Percentiles rank a stretch among this genome's conserved stretches.
Conservation (phyloP, 306 rosid species). For the Dalbergia oliveri region DNA sequence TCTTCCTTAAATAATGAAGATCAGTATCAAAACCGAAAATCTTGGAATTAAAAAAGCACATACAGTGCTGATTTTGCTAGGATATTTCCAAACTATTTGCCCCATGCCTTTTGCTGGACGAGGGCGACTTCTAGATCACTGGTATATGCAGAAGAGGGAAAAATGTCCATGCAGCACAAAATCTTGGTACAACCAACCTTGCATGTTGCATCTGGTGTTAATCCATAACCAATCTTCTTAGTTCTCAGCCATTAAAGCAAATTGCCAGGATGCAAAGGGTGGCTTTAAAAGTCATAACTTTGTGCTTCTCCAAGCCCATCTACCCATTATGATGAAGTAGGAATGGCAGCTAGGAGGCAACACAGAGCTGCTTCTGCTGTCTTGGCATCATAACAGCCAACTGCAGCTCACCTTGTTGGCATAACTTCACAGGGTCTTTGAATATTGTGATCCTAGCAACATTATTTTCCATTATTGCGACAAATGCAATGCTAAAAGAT, state of each 20-base stretch:
- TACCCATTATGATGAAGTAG: neutral
- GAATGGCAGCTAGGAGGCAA: constrained; percentile 52
- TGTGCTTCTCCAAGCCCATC: constrained; percentile 14
- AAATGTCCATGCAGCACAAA: neutral
- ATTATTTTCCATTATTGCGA: constrained; percentile 58
- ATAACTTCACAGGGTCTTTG: constrained; percentile 74
- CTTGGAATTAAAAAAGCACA: neutral
- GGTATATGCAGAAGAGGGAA: neutral
- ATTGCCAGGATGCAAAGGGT: constrained; percentile 19
- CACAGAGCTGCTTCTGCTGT: constrained; percentile 54
- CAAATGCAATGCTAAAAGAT: constrained; percentile 81
- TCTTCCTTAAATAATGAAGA: neutral
- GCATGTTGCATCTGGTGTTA: neutral
- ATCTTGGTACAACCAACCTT: neutral
- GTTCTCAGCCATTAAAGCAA: neutral
- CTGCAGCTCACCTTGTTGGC: constrained; percentile 70
- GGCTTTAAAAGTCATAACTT: neutral
- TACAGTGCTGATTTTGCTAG: neutral
- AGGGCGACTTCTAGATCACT: neutral
- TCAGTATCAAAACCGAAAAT: neutral
- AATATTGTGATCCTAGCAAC: constrained; percentile 63
- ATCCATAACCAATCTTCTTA: constrained; percentile 10
- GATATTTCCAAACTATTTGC: neutral
- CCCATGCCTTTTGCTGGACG: constrained; percentile 19
- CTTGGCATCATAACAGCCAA: constrained; percentile 75